phyloP scores from a whole-genome alignment of 2,329 filamentous ascomycete species.

The Coniochaeta sp. region DNA sequence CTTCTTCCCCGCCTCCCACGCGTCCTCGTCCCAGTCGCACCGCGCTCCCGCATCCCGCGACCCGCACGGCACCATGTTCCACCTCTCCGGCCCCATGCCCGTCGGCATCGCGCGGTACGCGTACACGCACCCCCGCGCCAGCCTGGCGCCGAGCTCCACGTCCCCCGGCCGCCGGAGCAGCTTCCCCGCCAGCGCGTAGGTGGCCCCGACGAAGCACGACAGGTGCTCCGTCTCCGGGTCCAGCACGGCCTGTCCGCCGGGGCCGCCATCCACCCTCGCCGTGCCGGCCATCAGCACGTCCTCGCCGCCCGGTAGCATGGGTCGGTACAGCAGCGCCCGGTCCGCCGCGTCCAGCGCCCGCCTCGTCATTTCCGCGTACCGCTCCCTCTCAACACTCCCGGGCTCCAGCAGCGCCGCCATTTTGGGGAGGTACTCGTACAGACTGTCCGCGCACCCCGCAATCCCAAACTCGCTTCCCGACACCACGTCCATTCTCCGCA shows the following conservation, averaged over 20 bases:
- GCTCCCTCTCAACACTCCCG: slow-evolving; percentile 25
- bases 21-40: slow-evolving; percentile 45
- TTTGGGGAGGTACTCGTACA: slow-evolving; percentile 46
- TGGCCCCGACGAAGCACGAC: slow-evolving; percentile 63
- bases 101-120: slow-evolving; percentile 49
- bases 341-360: slow-evolving; percentile 52
- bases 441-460: slow-evolving; percentile 28
- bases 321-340: slow-evolving; percentile 55
- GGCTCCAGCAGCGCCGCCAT: slow-evolving; percentile 43
- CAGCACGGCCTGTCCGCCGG: slow-evolving; percentile 19
- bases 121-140: slow-evolving; percentile 57
- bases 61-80: slow-evolving; percentile 29
- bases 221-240: slow-evolving; percentile 46
- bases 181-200: slow-evolving; percentile 60
- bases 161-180: slow-evolving; percentile 49
- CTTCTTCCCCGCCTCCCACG: slow-evolving; percentile 21
- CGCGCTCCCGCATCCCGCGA: slow-evolving; percentile 23
- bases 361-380: slow-evolving; percentile 56
- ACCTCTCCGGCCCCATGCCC: slow-evolving; percentile 46
- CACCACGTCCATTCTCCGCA: slow-evolving; percentile 37
- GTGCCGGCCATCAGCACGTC: slow-evolving; percentile 55
- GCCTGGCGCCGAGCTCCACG: slow-evolving; percentile 45
- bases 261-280: slow-evolving; percentile 12
- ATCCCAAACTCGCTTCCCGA: slow-evolving; percentile 23
- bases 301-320: slow-evolving; percentile 49